Base-by-base conservation (phyloP, 2,329 filamentous ascomycete species). In the Pseudopyricularia cyperi region DNA sequence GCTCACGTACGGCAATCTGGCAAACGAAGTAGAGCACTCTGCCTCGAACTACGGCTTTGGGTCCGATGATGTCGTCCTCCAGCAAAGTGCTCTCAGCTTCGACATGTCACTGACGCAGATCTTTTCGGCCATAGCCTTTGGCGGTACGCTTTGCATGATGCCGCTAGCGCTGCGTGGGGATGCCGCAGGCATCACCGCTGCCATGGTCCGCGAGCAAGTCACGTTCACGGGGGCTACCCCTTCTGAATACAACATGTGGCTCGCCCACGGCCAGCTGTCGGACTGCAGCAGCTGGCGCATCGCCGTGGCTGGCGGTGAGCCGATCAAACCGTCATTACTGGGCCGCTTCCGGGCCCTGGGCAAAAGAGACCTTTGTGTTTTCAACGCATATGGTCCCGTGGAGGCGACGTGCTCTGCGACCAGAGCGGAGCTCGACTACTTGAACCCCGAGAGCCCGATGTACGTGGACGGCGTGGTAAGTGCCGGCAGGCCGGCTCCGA, bases 21-120 rank as follows among this genome's bases (percentile, higher is more conserved):
- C 55, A 2, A 66, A 66, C 52, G 54, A 60, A 19, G 53, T 64
- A 6, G 63, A 63, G 42, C 55, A 56, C 11, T 55, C 53, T 11
- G 55, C 55, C 5, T 52, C 55, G 0, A 49, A 65, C 0, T 56
- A 56, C 0, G 53, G 56, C 9, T 33, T 51, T 17, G 54, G 53
- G 46, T 8, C 35, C 8, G 63, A 66, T 15, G 52, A 51, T 4
- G 44, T 47, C 1, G 55, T 66, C 7, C 59, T 69, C 4, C 64
- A 68, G 46, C 64, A 69, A 48, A 64, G 58, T 48, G 71, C 5
- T 11, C 47, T 1, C 39, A 50, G 1, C 22, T 42, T 6, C 64
- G 68, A 3, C 61, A 61, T 19, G 68, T 71, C 54, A 62, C 39
- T 71, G 1, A 55, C 55, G 2, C 68, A 74, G 55, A 63, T 65